phyloP scores from a whole-genome alignment of 176 grass and related monocot genomes.

The Ampelocalamus luodianensis region DNA sequence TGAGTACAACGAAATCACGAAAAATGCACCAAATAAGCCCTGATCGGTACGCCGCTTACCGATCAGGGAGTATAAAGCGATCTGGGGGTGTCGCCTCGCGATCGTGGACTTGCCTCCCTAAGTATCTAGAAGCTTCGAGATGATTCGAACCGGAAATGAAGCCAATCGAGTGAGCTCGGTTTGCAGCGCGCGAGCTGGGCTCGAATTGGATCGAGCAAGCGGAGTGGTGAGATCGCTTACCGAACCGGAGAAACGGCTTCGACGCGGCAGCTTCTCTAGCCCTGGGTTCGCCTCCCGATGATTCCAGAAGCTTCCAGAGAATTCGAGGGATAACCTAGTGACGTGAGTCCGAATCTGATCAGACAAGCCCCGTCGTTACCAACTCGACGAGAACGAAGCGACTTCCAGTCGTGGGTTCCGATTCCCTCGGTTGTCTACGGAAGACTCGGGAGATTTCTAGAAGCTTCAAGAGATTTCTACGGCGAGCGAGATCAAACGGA shows the following conservation, averaged over 20 bases:
- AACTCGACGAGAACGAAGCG: neutral
- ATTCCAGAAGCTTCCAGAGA: slow-evolving; percentile 23
- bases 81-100: neutral
- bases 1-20: neutral
- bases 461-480: slow-evolving; percentile 20
- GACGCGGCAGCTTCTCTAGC: neutral
- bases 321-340: neutral
- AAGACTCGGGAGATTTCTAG: neutral
- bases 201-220: neutral
- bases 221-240: slow-evolving; percentile 9
- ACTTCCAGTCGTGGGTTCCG: neutral
- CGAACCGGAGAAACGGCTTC: neutral
- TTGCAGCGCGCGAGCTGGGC: neutral
- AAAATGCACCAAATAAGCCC: neutral
- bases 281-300: neutral
- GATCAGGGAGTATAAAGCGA: neutral
- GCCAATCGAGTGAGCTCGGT: neutral
- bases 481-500: neutral
- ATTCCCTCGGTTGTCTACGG: neutral
- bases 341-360: neutral
- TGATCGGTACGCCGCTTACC: neutral
- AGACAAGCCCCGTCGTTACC: neutral
- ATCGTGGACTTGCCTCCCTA: neutral
- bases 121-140: slow-evolving; percentile 21
- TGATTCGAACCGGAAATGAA: neutral